phyloP scores from a whole-genome alignment of 1,284 basidiomycete genomes.

The Cryptococcus deneoformans region DNA sequence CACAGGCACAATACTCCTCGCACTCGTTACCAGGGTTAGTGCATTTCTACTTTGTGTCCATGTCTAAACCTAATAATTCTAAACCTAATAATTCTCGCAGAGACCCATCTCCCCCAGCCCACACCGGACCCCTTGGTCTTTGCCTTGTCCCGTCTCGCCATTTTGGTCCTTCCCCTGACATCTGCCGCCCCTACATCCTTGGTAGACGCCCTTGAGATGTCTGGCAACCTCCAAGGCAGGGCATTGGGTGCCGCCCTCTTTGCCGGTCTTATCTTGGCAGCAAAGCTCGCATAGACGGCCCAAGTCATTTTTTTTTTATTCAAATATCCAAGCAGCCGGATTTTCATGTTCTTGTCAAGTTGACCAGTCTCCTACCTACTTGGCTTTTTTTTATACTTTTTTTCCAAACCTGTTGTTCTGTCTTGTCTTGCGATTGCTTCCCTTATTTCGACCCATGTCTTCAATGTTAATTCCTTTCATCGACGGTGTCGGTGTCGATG shows the following conservation, averaged over 20 bases:
- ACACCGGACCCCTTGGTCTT: slow-evolving; percentile 44
- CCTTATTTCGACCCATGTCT: too few species aligned
- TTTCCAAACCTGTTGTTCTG: too few species aligned
- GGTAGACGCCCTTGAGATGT: slow-evolving; percentile 39
- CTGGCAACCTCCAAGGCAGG: slow-evolving; percentile 41
- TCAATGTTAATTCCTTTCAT: too few species aligned
- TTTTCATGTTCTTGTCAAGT: neutral
- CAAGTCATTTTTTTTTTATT: too few species aligned
- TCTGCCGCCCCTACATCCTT: slow-evolving; percentile 38
- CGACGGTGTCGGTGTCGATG: too few species aligned
- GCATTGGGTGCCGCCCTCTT: slow-evolving; percentile 42
- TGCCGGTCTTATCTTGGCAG: slow-evolving; percentile 36
- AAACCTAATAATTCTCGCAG: slow-evolving; percentile 1
- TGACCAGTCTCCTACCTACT: neutral
- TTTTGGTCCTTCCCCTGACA: slow-evolving; percentile 43
- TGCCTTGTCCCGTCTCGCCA: slow-evolving; percentile 39
- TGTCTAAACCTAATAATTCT: neutral
- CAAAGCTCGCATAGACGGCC: too few species aligned
- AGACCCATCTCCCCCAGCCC: slow-evolving; percentile 25
- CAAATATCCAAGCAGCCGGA: neutral
- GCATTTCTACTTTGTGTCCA: neutral
- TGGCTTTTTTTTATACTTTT: too few species aligned
- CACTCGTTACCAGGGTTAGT: slow-evolving; percentile 33
- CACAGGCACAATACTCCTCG: slow-evolving; percentile 15
- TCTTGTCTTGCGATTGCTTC: too few species aligned